Conservation (phyloP, 345 rosid species). For the Ailanthus altissimus region DNA sequence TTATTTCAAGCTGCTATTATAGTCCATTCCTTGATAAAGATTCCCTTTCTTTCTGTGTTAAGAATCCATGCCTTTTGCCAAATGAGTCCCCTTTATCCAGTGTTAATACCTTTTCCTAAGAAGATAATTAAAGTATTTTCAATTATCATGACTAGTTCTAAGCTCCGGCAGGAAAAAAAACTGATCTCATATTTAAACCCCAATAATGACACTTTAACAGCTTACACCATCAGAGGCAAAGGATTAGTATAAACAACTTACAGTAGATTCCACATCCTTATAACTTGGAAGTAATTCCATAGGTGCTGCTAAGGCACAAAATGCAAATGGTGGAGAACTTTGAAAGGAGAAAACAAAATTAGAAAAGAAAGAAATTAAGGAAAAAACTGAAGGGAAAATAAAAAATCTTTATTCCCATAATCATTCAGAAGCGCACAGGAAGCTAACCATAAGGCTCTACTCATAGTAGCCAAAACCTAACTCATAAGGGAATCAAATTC, state of each 20-base stretch:
- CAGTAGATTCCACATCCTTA: background rate
- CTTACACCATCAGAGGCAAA: background rate
- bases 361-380: background rate
- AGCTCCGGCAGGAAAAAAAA: background rate
- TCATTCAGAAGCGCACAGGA: background rate
- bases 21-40: background rate
- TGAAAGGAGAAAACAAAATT: background rate
- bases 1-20: background rate
- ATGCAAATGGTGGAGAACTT: background rate
- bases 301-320: background rate
- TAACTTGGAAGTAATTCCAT: background rate
- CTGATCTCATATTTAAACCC: background rate
- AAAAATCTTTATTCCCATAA: background rate
- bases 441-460: background rate
- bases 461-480: background rate
- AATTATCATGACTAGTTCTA: background rate
- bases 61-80: background rate
- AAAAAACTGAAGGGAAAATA: background rate
- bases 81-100: background rate
- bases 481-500: background rate
- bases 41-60: background rate
- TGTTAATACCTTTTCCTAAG: background rate
- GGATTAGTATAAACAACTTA: background rate
- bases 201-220: background rate
- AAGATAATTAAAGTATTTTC: background rate